Conservation (phyloP, 1,284 basidiomycete genomes). For the Caloboletus firmus region DNA sequence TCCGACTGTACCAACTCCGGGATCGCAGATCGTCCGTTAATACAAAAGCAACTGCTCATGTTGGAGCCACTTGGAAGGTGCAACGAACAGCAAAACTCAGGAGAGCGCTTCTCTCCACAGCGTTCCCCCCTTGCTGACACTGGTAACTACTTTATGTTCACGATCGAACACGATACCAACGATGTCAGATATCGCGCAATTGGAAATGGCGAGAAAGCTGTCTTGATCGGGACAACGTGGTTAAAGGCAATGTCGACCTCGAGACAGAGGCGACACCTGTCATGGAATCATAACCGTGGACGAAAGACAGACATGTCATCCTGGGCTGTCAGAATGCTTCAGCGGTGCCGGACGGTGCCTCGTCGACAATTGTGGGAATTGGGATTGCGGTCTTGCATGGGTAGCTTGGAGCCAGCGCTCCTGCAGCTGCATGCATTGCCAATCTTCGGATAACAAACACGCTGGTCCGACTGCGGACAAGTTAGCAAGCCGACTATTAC, state of each 20-base stretch:
- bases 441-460: not conserved
- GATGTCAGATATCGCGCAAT: not conserved
- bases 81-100: not conserved
- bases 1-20: not conserved
- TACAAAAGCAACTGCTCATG: not conserved
- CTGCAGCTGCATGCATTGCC: not conserved
- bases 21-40: not conserved
- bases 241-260: not conserved
- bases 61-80: not conserved
- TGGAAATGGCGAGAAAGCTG: not conserved
- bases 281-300: not conserved
- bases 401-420: not conserved
- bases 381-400: not conserved
- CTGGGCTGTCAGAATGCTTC: not conserved
- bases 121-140: not conserved
- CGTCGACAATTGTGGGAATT: constrained; percentile 1
- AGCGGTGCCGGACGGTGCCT: not conserved
- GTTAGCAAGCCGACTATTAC: not conserved
- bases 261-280: not conserved
- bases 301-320: not conserved
- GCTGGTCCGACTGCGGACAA: not conserved
- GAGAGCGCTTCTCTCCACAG: not conserved
- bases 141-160: not conserved
- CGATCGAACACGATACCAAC: not conserved
- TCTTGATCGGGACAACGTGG: too few species aligned